Conservation (phyloP, 768 basidiomycete species). For the Stropharia rugosoannulata region DNA sequence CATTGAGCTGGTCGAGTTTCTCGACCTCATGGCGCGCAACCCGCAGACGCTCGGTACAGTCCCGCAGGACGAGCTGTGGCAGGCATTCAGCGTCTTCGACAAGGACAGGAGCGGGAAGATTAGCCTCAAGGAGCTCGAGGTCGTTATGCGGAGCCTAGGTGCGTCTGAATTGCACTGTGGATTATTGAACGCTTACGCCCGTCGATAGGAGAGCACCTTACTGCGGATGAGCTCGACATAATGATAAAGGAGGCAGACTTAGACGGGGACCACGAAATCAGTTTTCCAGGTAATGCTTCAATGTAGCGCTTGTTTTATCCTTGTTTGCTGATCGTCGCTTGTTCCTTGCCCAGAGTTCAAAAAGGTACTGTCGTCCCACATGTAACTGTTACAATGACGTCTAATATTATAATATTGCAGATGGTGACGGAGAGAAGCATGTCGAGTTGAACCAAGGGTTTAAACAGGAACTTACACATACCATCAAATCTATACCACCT, state of each 20-base stretch:
- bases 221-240: slow-evolving; percentile 76
- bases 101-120: slow-evolving; percentile 95
- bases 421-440: slow-evolving; percentile 7
- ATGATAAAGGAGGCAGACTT: slow-evolving; percentile 92
- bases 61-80: slow-evolving; percentile 83
- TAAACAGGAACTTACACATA: not conserved
- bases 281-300: slow-evolving; percentile 55
- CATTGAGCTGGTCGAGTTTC: slow-evolving; percentile 47
- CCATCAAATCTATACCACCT: not conserved
- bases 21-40: slow-evolving; percentile 38
- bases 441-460: not conserved
- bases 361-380: slow-evolving; percentile 42
- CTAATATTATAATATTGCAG: not conserved
- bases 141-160: slow-evolving; percentile 93
- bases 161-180: slow-evolving; percentile 15
- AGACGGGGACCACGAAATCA: slow-evolving; percentile 85
- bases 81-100: slow-evolving; percentile 97
- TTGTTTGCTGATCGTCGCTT: not conserved
- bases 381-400: not conserved
- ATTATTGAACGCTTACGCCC: not conserved
- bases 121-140: slow-evolving; percentile 79
- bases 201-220: slow-evolving; percentile 65
- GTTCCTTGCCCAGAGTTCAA: slow-evolving; percentile 60
- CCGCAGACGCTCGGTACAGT: slow-evolving; percentile 24
- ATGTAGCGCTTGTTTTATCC: slow-evolving; percentile 12